phyloP scores from a whole-genome alignment of 495 filamentous ascomycete species.

The Patellaria atrata region DNA sequence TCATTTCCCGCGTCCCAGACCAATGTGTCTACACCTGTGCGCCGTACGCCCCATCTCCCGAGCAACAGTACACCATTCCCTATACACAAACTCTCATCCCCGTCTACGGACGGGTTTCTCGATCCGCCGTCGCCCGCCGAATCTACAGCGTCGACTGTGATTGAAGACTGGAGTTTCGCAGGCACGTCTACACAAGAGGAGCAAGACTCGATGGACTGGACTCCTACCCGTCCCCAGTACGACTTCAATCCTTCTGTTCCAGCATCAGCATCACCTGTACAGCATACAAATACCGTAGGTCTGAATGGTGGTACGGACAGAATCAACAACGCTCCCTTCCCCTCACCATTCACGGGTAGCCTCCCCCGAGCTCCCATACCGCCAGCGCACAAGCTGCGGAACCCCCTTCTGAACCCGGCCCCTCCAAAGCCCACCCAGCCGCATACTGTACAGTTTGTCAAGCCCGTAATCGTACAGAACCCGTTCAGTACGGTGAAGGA shows the following conservation, averaged over 20 bases:
- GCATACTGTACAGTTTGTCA: too few species aligned
- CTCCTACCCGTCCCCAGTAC: conserved; percentile 50
- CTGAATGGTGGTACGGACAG: too few species aligned
- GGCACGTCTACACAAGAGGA: conserved; percentile 12
- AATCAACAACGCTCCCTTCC: too few species aligned
- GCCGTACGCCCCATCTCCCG: background rate
- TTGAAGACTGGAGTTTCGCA: background rate
- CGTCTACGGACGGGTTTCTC: conserved; percentile 1
- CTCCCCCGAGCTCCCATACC: conserved; percentile 51
- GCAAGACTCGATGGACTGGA: conserved; percentile 67
- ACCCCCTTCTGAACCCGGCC: conserved; percentile 39
- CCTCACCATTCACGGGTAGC: conserved; percentile 43
- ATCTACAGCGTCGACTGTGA: conserved; percentile 4
- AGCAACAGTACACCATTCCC: conserved; percentile 4
- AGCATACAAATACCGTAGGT: too few species aligned
- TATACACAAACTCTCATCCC: background rate
- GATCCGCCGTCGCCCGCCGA: conserved; percentile 10
- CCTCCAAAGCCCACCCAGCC: too few species aligned
- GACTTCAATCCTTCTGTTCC: too few species aligned
- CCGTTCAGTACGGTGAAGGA: too few species aligned
- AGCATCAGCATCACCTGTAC: too few species aligned
- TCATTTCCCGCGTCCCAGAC: conserved; percentile 3
- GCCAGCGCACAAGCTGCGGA: conserved; percentile 48
- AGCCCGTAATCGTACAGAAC: too few species aligned
- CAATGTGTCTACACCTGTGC: too few species aligned